These are phyloP conservation scores for Carex pumila DNA, from an alignment of 176 grass and related monocot species.

Conservation along the genomic window DNA sequence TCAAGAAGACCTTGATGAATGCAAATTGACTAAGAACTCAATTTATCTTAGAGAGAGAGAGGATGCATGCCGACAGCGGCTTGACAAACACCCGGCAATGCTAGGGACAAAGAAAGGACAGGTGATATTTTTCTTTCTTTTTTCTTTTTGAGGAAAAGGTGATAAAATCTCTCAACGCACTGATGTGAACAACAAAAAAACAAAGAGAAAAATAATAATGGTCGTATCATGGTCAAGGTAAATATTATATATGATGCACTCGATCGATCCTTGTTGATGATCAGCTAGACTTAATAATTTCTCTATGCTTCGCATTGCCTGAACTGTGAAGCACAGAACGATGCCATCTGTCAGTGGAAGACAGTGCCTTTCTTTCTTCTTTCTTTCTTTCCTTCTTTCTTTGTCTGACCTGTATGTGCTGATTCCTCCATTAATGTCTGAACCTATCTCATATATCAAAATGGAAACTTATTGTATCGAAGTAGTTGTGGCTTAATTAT, in stretches of 20 bases:
- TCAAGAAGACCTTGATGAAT: background rate
- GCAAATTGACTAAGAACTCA: background rate
- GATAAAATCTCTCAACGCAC: background rate
- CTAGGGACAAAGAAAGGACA: background rate
- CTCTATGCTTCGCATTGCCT: background rate
- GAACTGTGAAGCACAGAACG: background rate
- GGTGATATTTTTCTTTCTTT: background rate
- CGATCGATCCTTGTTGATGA: background rate
- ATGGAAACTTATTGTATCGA: background rate
- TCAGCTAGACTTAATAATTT: background rate
- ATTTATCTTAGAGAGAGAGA: background rate
- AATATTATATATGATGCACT: background rate
- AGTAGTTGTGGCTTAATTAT: background rate
- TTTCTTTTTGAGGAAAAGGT: too few relatives aligned
- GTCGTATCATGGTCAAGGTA: background rate
- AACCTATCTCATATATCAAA: constrained; percentile 11
- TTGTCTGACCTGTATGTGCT: constrained; percentile 1
- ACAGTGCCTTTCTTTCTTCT: background rate
- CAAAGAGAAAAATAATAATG: background rate
- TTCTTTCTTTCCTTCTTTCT: background rate
- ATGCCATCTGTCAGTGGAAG: constrained; percentile 9
- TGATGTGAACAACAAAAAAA: background rate
- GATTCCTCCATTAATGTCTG: background rate
- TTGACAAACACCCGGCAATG: background rate
- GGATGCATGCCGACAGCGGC: background rate